Conservation (phyloP, 371 early-diverging fungal genomes). For the Apophysomyces elegans region DNA sequence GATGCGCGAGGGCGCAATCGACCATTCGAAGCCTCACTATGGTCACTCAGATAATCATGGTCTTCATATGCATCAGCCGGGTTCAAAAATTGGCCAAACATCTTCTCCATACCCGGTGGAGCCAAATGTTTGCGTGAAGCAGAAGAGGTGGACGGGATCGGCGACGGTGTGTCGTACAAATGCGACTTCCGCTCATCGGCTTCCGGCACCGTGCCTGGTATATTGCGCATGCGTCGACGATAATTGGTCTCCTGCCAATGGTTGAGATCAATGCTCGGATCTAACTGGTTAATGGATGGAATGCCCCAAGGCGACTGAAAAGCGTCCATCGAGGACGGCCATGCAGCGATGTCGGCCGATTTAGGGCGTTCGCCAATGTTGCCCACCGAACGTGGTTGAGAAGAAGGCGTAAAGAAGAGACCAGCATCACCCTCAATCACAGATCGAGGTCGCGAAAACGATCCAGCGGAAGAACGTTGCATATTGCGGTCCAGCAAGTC, state of each 20-base stretch:
- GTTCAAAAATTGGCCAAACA: constrained; percentile 33
- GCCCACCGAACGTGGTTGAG: constrained; percentile 18
- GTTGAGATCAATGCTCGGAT: constrained; percentile 35
- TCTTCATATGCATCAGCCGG: constrained; percentile 34
- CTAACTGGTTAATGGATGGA: constrained; percentile 17
- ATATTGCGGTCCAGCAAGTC: constrained; percentile 13
- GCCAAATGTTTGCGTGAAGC: constrained; percentile 26
- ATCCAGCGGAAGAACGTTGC: constrained; percentile 3
- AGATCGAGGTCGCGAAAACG: constrained; percentile 44
- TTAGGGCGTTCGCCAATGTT: constrained; percentile 60
- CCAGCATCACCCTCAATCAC: constrained; percentile 53
- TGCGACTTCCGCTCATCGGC: constrained; percentile 40
- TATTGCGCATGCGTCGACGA: constrained; percentile 26
- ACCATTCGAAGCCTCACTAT: constrained; percentile 44
- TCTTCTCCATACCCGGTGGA: constrained; percentile 35
- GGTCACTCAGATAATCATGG: constrained; percentile 55
- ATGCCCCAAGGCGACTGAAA: constrained; percentile 24
- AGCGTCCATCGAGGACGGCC: constrained; percentile 41
- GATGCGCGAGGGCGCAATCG: constrained; percentile 26
- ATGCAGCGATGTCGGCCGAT: constrained; percentile 69
- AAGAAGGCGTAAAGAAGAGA: constrained; percentile 28
- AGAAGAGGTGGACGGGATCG: constrained; percentile 26
- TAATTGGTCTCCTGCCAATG: constrained; percentile 24
- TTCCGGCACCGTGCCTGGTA: constrained; percentile 55
- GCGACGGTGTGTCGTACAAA: constrained; percentile 19